These are phyloP conservation scores for Mucor plumbeus DNA, from an alignment of 371 early-diverging fungal species.

Conservation along the genomic window DNA sequence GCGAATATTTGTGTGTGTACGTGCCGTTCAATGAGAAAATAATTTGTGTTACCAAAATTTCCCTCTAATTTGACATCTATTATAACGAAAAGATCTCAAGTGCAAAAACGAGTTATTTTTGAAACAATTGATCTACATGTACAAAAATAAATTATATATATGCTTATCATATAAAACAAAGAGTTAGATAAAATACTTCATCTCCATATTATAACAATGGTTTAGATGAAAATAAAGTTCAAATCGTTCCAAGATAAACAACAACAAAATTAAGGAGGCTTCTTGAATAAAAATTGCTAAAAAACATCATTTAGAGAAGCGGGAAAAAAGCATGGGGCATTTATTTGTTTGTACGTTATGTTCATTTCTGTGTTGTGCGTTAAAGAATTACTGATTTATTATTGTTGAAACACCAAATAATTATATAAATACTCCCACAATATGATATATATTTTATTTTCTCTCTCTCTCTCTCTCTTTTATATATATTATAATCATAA, in stretches of 20 bases:
- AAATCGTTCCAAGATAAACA: not conserved
- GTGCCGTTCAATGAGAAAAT: not conserved
- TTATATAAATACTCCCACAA: not conserved
- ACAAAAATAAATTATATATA: not conserved
- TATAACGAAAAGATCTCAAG: not conserved
- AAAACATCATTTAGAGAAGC: not conserved
- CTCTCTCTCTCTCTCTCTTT: not conserved
- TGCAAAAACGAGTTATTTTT: not conserved
- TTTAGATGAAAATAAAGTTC: too few relatives aligned
- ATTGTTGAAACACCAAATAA: not conserved
- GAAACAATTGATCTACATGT: not conserved
- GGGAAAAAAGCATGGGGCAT: conserved; percentile 7
- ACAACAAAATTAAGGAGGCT: conserved; percentile 1
- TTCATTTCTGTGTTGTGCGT: not conserved
- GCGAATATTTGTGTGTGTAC: not conserved
- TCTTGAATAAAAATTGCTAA: too few relatives aligned
- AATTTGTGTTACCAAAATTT: not conserved
- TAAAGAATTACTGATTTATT: not conserved
- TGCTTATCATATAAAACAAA: too few relatives aligned
- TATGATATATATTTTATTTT: not conserved
- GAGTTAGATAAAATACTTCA: too few relatives aligned
- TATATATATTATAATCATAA: not conserved
- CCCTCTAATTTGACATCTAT: not conserved
- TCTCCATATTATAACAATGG: too few relatives aligned
- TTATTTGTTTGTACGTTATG: conserved; percentile 3